phyloP scores from a whole-genome alignment of 305 asterid genomes.

The Andrographis paniculata region DNA sequence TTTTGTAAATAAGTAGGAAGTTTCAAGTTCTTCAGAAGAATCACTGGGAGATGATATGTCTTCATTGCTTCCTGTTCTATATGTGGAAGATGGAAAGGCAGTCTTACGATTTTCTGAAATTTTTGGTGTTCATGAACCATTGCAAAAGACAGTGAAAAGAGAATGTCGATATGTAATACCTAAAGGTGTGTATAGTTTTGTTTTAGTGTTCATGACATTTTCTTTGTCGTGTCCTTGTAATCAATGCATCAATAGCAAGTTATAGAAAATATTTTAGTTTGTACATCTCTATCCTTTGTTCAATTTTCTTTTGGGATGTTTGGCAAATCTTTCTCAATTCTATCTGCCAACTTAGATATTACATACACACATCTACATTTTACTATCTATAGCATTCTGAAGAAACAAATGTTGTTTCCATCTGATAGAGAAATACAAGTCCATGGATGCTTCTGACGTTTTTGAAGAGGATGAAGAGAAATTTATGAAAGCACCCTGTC shows the following conservation, averaged over 20 bases:
- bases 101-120: slow-evolving; percentile 90
- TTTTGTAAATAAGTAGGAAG: slow-evolving; percentile 48
- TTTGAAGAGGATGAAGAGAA: slow-evolving; percentile 95
- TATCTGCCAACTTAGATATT: not conserved
- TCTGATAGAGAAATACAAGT: slow-evolving; percentile 61
- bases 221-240: slow-evolving; percentile 13
- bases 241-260: slow-evolving; percentile 6
- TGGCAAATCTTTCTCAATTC: not conserved
- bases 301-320: slow-evolving; percentile 7
- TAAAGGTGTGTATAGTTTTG: slow-evolving; percentile 49
- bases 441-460: slow-evolving; percentile 43
- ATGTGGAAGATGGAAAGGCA: slow-evolving; percentile 74
- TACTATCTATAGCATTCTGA: slow-evolving; percentile 16
- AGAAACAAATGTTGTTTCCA: slow-evolving; percentile 15
- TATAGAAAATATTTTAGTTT: slow-evolving; percentile 11
- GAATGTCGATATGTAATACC: slow-evolving; percentile 49
- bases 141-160: slow-evolving; percentile 59
- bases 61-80: slow-evolving; percentile 80
- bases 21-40: slow-evolving; percentile 40
- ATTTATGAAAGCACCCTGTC: slow-evolving; percentile 59
- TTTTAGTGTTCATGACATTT: slow-evolving; percentile 14
- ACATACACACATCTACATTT: slow-evolving; percentile 9
- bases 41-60: slow-evolving; percentile 40
- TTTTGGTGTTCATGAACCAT: slow-evolving; percentile 72
- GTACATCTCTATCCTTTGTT: not conserved